phyloP scores from a whole-genome alignment of 2,329 filamentous ascomycete genomes.

The Fusarium liriodendri region DNA sequence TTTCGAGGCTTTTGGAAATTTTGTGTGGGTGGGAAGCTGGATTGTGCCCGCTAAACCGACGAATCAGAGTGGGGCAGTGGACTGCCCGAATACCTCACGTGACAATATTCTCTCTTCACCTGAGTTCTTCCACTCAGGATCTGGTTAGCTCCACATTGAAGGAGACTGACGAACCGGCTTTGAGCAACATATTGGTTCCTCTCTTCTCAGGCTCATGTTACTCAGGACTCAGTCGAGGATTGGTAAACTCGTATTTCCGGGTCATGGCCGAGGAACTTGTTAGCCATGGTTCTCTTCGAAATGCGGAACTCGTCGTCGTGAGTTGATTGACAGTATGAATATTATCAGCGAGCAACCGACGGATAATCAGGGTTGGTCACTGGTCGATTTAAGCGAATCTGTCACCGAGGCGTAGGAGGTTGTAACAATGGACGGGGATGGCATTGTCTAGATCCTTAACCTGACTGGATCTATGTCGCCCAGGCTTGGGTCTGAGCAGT shows the following conservation, averaged over 20 bases:
- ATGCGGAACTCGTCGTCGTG: not conserved
- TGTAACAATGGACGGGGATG: not conserved
- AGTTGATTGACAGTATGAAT: constrained; percentile 5
- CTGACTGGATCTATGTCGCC: not conserved
- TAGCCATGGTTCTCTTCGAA: not conserved
- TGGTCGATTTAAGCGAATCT: not conserved
- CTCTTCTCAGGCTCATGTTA: not conserved
- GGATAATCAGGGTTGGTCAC: constrained; percentile 4
- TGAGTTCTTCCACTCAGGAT: not conserved
- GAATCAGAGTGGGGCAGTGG: constrained; percentile 48
- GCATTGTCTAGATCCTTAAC: not conserved
- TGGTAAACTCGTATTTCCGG: not conserved
- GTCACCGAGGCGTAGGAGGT: not conserved
- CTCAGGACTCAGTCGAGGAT: not conserved
- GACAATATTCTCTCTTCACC: constrained; percentile 3
- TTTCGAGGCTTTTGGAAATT: constrained; percentile 57
- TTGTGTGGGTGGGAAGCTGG: constrained; percentile 54
- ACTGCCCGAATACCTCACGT: constrained; percentile 28
- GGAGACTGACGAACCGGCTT: not conserved
- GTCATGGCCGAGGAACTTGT: not conserved
- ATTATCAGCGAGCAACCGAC: constrained; percentile 2
- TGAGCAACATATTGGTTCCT: not conserved
- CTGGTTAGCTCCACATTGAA: not conserved
- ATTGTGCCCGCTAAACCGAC: constrained; percentile 53
- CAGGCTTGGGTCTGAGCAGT: not conserved